Base-by-base conservation (phyloP, 495 filamentous ascomycete genomes). In the Trypethelium eluteriae region DNA sequence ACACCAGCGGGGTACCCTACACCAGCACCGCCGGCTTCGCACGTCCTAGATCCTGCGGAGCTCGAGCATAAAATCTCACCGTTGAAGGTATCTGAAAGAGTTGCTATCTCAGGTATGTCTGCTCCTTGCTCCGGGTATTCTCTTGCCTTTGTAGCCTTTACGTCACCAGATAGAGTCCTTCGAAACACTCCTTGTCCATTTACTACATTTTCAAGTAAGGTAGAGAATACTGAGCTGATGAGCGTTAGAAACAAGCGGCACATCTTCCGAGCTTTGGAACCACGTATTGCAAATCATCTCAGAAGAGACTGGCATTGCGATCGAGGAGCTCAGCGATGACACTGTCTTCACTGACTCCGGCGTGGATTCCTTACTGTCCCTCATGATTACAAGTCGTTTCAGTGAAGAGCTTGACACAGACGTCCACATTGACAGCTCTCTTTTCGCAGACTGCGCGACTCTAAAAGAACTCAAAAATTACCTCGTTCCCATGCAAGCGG, bases 291-390 rank as follows among this genome's bases (percentile, higher is more conserved):
- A 80, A 3, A 85, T 91, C 39, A 76, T 90, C 44, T 85, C 87
- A 34, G 82, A 82, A 66, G 88, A 91, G 71, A 81, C 86, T 53
- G 87, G 86, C 62, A 79, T 89, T 64, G 81, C 80, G 39, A 75
- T 83, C 18, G 79, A 83, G 39, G 88, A 90, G 67, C 79, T 91
- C 67, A 80, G 82, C 14, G 80, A 81, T 66, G 75, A 78, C 35
- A 69, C 79, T 59, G 78, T 76, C 63, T 83, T 84, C 67, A 78
- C 78, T 14, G 79, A 83, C 66, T 77, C 81, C 46, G 82, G 82
- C 11, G 80, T 84, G 32, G 82, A 83, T 70, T 84, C 82, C 6
- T 70, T 84, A 3, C 76, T 84, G 39, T 81, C 81, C 0, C 64
- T 84, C 62, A 79, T 79, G 2, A 76, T 83, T 62, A 59, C 61